A percentile compares a stretch with the other conserved stretches of the same genome.
phyloP scores from a whole-genome alignment of 1,284 basidiomycete species.

The Cryptococcus sp. region DNA sequence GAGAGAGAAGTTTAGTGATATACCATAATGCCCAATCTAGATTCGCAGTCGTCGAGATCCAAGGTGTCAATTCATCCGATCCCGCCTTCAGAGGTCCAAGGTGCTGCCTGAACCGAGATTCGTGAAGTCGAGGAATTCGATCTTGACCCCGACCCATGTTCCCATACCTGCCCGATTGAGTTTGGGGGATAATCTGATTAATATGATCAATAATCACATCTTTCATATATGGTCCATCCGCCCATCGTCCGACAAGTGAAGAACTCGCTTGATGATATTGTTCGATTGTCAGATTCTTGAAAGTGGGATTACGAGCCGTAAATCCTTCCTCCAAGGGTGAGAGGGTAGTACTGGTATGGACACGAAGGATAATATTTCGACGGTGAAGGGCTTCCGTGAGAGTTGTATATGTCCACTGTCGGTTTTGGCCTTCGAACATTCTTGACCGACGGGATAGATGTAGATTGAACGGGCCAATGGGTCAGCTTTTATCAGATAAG shows the following conservation, averaged over 20 bases:
- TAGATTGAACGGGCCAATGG: too few species aligned
- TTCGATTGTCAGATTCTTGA: background rate
- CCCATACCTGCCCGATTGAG: too few species aligned
- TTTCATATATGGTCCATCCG: background rate
- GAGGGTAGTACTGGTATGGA: background rate
- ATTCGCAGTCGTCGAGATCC: slow-evolving; percentile 8
- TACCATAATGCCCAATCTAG: slow-evolving; percentile 13
- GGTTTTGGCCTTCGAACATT: background rate
- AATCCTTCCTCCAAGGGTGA: background rate
- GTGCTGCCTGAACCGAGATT: too few species aligned
- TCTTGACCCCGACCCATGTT: too few species aligned
- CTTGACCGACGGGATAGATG: background rate
- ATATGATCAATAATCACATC: slow-evolving; percentile 3
- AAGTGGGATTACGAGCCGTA: background rate
- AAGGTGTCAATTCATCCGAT: background rate
- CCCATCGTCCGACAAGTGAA: background rate
- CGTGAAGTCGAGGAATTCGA: too few species aligned
- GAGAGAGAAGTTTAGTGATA: slow-evolving; percentile 4
- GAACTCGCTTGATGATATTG: background rate
- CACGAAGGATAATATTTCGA: background rate
- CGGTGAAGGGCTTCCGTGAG: background rate
- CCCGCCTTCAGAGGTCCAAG: too few species aligned
- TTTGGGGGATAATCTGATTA: background rate
- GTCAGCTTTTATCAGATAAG: too few species aligned
- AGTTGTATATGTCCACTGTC: background rate